Percentiles rank a stretch among this genome's conserved stretches.
Evolutionary conservation across 306 rosid genomes (phyloP).

Genomic region (Canavalia gladiata): DNA sequence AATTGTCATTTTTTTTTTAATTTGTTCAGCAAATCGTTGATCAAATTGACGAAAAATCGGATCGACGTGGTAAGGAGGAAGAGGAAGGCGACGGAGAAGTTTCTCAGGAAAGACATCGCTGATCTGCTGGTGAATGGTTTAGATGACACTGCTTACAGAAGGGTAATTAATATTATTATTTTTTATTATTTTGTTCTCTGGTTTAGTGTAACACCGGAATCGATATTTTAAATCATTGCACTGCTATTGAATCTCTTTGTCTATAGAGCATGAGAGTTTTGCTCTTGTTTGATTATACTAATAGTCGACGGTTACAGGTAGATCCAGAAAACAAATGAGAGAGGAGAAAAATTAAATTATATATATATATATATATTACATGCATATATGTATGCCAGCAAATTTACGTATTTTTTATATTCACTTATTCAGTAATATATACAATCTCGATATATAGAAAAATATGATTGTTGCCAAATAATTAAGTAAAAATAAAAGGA

Average conservation of each 20-base stretch:
- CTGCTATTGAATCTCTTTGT: slow-evolving; percentile 28
- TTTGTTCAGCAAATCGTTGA: slow-evolving; percentile 72
- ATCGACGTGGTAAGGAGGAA: slow-evolving; percentile 93
- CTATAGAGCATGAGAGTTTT: slow-evolving; percentile 18
- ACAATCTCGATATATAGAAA: background rate
- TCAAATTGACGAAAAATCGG: slow-evolving; percentile 85
- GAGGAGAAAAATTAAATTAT: background rate
- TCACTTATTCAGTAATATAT: too few relatives aligned
- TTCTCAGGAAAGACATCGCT: slow-evolving; percentile 85
- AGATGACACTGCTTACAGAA: slow-evolving; percentile 82
- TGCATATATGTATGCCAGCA: background rate
- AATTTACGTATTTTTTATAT: background rate
- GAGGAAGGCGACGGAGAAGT: slow-evolving; percentile 94
- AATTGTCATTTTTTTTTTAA: background rate
- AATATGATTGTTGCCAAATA: background rate
- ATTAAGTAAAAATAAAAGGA: background rate
- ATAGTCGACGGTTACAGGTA: background rate
- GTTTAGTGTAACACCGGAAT: slow-evolving; percentile 6
- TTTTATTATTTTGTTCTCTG: background rate
- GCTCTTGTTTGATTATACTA: slow-evolving; percentile 30
- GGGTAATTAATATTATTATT: slow-evolving; percentile 58
- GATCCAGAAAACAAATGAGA: background rate
- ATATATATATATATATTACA: too few relatives aligned
- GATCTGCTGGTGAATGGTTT: slow-evolving; percentile 85
- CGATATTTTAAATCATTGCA: background rate